These are phyloP conservation scores for Solanum bukasovii DNA, from an alignment of 257 asterid species.

Conservation along the genomic window DNA sequence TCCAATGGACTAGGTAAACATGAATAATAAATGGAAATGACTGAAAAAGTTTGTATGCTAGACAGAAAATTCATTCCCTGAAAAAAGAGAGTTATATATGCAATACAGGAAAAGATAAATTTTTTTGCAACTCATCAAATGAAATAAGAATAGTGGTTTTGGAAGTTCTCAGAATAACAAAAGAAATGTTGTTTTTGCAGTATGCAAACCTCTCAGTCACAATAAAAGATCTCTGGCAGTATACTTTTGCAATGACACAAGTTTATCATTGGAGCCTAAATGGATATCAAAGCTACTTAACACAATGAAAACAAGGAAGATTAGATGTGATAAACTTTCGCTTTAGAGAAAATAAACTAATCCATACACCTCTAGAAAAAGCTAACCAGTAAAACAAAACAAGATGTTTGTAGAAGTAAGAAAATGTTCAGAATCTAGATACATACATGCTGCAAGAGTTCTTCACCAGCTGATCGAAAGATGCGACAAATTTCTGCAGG, in stretches of 20 bases:
- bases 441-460: constrained; percentile 76
- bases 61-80: neutral
- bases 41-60: neutral
- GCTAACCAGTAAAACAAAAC: neutral
- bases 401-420: neutral
- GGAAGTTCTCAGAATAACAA: neutral
- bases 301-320: neutral
- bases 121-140: neutral
- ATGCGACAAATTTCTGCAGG: constrained; percentile 76
- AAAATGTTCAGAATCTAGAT: constrained; percentile 12
- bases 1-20: neutral
- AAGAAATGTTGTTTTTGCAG: neutral
- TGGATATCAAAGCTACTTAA: neutral
- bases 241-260: neutral
- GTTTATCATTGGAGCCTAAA: neutral
- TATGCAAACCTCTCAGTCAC: neutral
- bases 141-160: neutral
- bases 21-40: neutral
- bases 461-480: constrained; percentile 71
- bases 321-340: neutral
- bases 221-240: neutral
- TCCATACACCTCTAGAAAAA: neutral
- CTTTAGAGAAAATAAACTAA: neutral
- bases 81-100: neutral
- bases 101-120: neutral